phyloP scores from a whole-genome alignment of 2,329 filamentous ascomycete genomes.

The Coniochaeta sp. region DNA sequence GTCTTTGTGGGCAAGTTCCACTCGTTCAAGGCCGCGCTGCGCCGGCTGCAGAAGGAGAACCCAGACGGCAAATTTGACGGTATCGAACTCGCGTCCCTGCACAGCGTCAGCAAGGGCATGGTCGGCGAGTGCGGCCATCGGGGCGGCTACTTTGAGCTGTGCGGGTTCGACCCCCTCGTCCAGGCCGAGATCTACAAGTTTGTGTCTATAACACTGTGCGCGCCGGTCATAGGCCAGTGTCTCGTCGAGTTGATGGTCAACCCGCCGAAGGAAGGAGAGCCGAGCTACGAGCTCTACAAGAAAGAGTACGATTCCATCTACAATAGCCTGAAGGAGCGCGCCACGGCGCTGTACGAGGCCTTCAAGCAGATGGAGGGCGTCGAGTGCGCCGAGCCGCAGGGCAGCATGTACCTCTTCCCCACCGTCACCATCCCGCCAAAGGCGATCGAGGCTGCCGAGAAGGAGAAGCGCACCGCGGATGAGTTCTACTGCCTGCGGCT shows the following conservation, averaged over 20 bases:
- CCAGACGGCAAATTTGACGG: slow-evolving; percentile 67
- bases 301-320: slow-evolving; percentile 81
- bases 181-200: slow-evolving; percentile 97
- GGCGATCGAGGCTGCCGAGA: slow-evolving; percentile 67
- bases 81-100: slow-evolving; percentile 84
- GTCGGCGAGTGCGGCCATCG: slow-evolving; percentile 97
- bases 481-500: slow-evolving; percentile 92
- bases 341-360: slow-evolving; percentile 78
- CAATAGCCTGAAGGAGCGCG: slow-evolving; percentile 69
- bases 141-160: slow-evolving; percentile 94
- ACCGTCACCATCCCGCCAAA: slow-evolving; percentile 75
- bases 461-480: slow-evolving; percentile 69
- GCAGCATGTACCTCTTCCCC: slow-evolving; percentile 98
- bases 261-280: slow-evolving; percentile 76
- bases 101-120: slow-evolving; percentile 97
- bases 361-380: slow-evolving; percentile 96
- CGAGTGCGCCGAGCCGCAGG: slow-evolving; percentile 81
- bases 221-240: slow-evolving; percentile 92
- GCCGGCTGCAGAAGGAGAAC: slow-evolving; percentile 68
- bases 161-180: slow-evolving; percentile 79
- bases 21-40: slow-evolving; percentile 87
- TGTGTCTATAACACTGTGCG: slow-evolving; percentile 92
- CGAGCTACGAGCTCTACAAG: slow-evolving; percentile 76
- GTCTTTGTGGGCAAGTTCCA: slow-evolving; percentile 91
- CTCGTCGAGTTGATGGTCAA: slow-evolving; percentile 98